Evolutionary conservation across 2,329 filamentous ascomycete genomes (phyloP).

Genomic region (Ophiosphaerella narmari): DNA sequence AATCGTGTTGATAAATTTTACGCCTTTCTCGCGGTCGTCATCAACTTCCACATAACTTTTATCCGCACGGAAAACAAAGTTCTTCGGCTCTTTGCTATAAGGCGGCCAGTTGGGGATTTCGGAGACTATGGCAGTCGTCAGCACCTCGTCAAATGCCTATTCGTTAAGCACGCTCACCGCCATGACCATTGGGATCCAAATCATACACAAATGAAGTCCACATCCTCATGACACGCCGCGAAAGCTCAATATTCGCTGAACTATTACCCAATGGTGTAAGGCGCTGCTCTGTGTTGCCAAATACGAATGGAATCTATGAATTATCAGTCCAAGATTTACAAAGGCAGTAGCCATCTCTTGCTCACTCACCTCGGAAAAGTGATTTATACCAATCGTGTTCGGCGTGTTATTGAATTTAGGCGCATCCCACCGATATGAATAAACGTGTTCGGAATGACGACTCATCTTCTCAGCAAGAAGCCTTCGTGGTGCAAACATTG

Average conservation of each 20-base stretch:
- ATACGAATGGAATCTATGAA: conserved; percentile 34
- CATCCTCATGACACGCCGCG: conserved; percentile 33
- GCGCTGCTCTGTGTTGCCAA: conserved; percentile 32
- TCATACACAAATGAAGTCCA: conserved; percentile 39
- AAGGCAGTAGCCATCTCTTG: background rate
- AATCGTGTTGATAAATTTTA: conserved; percentile 30
- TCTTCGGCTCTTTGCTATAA: conserved; percentile 22
- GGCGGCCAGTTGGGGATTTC: conserved; percentile 21
- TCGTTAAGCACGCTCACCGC: conserved; percentile 12
- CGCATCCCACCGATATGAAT: conserved; percentile 38
- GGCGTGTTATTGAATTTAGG: conserved; percentile 38
- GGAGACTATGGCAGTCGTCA: conserved; percentile 14
- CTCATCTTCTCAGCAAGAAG: conserved; percentile 31
- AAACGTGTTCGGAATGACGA: conserved; percentile 23
- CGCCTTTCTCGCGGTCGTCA: conserved; percentile 22
- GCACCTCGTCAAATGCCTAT: background rate
- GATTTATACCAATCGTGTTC: conserved; percentile 30
- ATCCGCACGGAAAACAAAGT: conserved; percentile 37
- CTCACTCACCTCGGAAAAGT: conserved; percentile 32
- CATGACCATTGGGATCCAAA: conserved; percentile 35
- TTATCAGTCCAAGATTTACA: background rate
- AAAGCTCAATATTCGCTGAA: conserved; percentile 25
- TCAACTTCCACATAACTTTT: conserved; percentile 32
- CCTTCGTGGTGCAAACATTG: conserved; percentile 35
- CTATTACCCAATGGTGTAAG: conserved; percentile 34